Conservation (phyloP, 2,329 filamentous ascomycete species). For the Colletotrichum sublineola region DNA sequence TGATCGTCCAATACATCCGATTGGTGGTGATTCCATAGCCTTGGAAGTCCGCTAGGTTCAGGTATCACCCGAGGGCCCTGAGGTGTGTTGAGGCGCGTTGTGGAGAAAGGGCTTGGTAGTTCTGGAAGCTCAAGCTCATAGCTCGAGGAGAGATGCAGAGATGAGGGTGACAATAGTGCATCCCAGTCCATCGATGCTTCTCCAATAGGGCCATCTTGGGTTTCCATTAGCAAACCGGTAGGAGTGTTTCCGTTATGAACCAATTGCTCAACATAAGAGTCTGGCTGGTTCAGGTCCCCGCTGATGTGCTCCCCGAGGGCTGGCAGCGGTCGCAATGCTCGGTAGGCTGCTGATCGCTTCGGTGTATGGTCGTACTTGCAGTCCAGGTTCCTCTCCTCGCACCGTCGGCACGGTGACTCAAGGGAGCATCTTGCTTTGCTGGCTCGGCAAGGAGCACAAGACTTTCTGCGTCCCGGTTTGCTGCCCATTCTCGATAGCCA, state of each 20-base stretch:
- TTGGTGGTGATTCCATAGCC: neutral
- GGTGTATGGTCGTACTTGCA: constrained; percentile 43
- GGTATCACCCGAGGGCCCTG: neutral
- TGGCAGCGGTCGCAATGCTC: neutral
- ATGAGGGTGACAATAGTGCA: neutral
- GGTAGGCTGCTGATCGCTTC: neutral
- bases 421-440: constrained; percentile 48
- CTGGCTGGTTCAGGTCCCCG: neutral
- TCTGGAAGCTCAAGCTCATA: neutral
- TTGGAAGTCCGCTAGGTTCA: neutral
- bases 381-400: constrained; percentile 40
- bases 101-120: neutral
- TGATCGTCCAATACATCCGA: neutral
- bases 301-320: too few species aligned
- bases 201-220: neutral
- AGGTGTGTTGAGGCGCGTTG: neutral
- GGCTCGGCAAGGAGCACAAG: constrained; percentile 46
- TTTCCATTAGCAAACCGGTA: neutral
- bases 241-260: neutral
- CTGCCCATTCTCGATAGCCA: neutral
- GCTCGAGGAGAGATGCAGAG: neutral
- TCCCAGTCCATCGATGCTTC: constrained; percentile 1
- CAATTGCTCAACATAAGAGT: too few species aligned
- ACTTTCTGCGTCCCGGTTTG: constrained; percentile 40
- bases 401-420: constrained; percentile 44